Base-by-base conservation (phyloP, 2,329 filamentous ascomycete genomes). In the Coniochaeta sp. region DNA sequence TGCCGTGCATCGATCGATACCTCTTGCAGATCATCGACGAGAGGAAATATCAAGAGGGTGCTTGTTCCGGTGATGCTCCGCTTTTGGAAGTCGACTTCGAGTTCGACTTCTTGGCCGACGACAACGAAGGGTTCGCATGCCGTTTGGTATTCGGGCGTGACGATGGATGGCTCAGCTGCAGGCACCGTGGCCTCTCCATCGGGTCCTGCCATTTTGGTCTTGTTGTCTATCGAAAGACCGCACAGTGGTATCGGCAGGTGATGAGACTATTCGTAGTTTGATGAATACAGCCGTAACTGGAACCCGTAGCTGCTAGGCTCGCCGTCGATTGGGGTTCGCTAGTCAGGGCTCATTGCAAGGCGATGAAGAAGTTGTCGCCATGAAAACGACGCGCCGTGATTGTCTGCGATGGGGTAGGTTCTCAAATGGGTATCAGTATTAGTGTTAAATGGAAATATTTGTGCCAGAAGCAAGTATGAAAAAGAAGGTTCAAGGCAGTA, bases 11-110 rank as follows among this genome's bases (percentile, higher is more conserved):
- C 84, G 62, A 89, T 79, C 28, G 73, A 77, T 47, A 89, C 77
- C 58, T 82, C 79, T 55, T 81, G 77, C 44, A 87, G 79, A 58
- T 85, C 83, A 61, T 84, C 75, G 44, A 77, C 80, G 61, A 84
- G 79, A 61, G 82, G 79, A 65, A 89, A 87, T 59, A 98, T 85
- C 32, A 88, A 89, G 66, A 99, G 89, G 66, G 93, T 89, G 9
- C 90, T 91, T 64, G 84, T 88, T 57, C 95, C 95, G 62, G 84
- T 87, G 68, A 98, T 77, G 69, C 81, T 83, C 73, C 87, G 88
- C 59, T 84, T 84, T 64, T 84, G 81, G 72, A 99, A 96, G 75
- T 96, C 90, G 70, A 99, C 81, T 68, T 98, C 93, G 62, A 99
- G 80, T 68, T 92, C 88, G 57, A 99, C 88, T 72, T 90, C 90